Evolutionary conservation across 768 basidiomycete species (phyloP).

Genomic region (Trametes elegans): DNA sequence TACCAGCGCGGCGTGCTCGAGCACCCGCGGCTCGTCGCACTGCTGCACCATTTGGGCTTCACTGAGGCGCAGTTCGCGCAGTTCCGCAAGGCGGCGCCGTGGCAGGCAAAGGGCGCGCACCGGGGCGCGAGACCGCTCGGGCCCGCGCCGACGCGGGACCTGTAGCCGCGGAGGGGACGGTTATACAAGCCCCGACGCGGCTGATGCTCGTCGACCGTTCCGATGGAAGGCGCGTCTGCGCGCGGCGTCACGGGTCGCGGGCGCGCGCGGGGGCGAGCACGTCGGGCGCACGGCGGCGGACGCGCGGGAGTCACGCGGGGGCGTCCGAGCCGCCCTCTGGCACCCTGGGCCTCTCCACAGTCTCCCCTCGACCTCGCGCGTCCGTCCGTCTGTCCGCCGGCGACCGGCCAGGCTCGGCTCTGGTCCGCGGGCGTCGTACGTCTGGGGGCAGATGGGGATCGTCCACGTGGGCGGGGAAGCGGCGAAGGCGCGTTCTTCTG

Average conservation of each 20-base stretch:
- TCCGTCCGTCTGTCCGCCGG: no score
- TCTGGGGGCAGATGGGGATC: slow-evolving; percentile 4
- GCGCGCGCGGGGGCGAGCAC: neutral
- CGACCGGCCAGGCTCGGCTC: slow-evolving; percentile 4
- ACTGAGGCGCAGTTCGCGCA: no score
- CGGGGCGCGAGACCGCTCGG: no score
- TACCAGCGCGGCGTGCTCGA: slow-evolving; percentile 29
- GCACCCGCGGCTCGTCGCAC: slow-evolving; percentile 23
- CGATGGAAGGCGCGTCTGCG: slow-evolving; percentile 10
- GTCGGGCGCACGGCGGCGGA: neutral
- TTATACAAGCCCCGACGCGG: neutral
- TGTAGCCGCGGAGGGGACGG: no score
- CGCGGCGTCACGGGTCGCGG: slow-evolving; percentile 10
- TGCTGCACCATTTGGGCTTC: slow-evolving; percentile 34
- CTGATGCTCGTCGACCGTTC: slow-evolving; percentile 12
- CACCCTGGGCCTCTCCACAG: no score
- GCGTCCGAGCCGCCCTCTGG: neutral
- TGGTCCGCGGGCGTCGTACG: slow-evolving; percentile 4
- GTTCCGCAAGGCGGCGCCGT: no score
- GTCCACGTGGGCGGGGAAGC: slow-evolving; percentile 11
- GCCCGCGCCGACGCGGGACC: no score
- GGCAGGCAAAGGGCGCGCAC: neutral
- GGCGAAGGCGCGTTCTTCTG: slow-evolving; percentile 9
- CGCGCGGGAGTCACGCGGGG: slow-evolving; percentile 8
- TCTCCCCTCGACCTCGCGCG: no score